Percentiles rank a stretch among this genome's conserved stretches.
Evolutionary conservation across 495 filamentous ascomycete species (phyloP).

Genomic region (Aspergillus coremiiformis): DNA sequence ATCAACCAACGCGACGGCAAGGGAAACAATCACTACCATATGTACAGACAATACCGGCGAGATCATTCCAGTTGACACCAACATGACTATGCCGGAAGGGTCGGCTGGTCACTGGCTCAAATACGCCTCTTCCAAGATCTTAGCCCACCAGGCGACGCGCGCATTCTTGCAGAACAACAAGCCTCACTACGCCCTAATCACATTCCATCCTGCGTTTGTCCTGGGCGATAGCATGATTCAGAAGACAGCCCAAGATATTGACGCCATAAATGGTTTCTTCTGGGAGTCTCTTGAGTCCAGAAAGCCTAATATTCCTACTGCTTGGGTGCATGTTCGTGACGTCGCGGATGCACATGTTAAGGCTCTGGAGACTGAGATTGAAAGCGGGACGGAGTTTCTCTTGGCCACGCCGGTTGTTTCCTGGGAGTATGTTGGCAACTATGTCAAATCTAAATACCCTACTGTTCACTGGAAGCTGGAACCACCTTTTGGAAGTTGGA

Average conservation of each 20-base stretch:
- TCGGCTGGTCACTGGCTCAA: too few species aligned
- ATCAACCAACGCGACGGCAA: too few species aligned
- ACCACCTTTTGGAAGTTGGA: constrained; percentile 24
- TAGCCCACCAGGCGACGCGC: neutral
- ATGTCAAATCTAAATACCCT: constrained; percentile 28
- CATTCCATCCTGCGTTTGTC: constrained; percentile 24
- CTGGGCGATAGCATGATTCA: constrained; percentile 24
- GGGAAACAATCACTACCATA: too few species aligned
- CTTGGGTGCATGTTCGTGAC: constrained; percentile 32
- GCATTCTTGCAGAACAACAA: neutral
- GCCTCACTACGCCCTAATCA: constrained; percentile 10
- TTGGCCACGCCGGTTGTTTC: constrained; percentile 14
- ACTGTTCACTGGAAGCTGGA: constrained; percentile 19
- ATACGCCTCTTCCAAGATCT: neutral
- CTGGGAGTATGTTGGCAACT: constrained; percentile 23
- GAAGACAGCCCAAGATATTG: constrained; percentile 16
- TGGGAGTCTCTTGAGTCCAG: constrained; percentile 16
- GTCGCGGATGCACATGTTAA: constrained; percentile 31
- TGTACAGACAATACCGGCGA: too few species aligned
- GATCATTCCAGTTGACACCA: too few species aligned
- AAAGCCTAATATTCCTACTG: neutral
- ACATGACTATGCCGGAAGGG: too few species aligned
- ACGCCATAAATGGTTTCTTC: constrained; percentile 16
- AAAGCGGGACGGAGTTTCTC: constrained; percentile 23
- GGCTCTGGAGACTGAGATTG: constrained; percentile 18